A percentile compares a stretch with the other conserved stretches of the same genome.
These are phyloP conservation scores for Arthrobotrys iridis DNA, from an alignment of 2,329 filamentous ascomycete genomes.

Conservation along the genomic window DNA sequence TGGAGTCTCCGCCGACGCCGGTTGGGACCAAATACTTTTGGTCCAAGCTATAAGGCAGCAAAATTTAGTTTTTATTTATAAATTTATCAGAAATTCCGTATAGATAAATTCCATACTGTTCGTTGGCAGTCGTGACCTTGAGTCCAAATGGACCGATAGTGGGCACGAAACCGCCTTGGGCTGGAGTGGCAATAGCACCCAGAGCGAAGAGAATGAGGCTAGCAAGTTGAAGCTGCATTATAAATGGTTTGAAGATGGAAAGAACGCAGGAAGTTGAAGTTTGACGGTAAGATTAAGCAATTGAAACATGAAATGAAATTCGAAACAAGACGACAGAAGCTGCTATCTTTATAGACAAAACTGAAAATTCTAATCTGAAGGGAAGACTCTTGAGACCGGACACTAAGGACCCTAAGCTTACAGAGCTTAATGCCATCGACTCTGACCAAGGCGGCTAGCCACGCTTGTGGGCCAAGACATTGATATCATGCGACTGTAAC, in stretches of 20 bases:
- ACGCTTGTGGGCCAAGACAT: too few relatives aligned
- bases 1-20: not conserved
- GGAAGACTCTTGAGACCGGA: too few relatives aligned
- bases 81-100: not conserved
- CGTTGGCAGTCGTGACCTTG: constrained; percentile 7
- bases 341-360: too few relatives aligned
- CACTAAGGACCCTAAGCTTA: too few relatives aligned
- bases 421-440: too few relatives aligned
- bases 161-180: constrained; percentile 23
- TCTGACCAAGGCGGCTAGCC: too few relatives aligned
- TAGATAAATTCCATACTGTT: not conserved
- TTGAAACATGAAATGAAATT: too few relatives aligned
- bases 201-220: constrained; percentile 9
- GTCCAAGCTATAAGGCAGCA: constrained; percentile 17
- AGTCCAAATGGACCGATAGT: constrained; percentile 38
- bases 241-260: not conserved
- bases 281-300: too few relatives aligned
- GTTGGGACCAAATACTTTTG: constrained; percentile 26
- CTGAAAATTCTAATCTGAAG: too few relatives aligned
- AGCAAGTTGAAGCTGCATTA: constrained; percentile 28
- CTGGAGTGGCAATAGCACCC: constrained; percentile 1
- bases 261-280: too few relatives aligned
- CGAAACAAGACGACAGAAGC: too few relatives aligned
- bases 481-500: not conserved
- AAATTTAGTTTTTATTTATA: not conserved